These are phyloP conservation scores for Jackrogersella minutella DNA, from an alignment of 495 filamentous ascomycete species.

Conservation along the genomic window DNA sequence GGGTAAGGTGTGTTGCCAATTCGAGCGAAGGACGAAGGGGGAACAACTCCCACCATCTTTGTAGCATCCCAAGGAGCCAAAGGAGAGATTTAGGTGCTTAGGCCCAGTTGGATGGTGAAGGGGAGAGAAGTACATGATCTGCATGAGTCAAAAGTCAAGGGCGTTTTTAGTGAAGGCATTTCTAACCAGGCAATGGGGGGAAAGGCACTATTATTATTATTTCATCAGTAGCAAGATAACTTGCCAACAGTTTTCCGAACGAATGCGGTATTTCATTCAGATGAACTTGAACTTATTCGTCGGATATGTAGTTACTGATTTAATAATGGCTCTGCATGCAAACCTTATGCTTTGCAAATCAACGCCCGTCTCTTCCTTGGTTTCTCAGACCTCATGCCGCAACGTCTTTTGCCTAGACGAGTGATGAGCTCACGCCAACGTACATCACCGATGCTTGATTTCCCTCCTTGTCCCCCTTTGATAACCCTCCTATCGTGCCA, in stretches of 20 bases:
- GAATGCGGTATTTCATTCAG: constrained; percentile 6
- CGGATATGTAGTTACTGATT: constrained; percentile 10
- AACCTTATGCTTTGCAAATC: background rate
- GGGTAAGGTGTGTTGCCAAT: too few relatives aligned
- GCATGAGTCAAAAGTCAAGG: too few relatives aligned
- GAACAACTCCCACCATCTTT: too few relatives aligned
- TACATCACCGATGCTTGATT: background rate
- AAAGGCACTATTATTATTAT: background rate
- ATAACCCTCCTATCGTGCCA: constrained; percentile 8
- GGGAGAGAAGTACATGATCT: too few relatives aligned
- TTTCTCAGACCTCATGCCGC: too few relatives aligned
- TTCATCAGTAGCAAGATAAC: background rate
- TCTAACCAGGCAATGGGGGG: too few relatives aligned
- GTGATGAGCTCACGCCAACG: background rate
- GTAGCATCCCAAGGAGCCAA: too few relatives aligned
- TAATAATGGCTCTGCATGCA: background rate
- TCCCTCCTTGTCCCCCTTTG: background rate
- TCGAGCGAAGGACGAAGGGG: too few relatives aligned
- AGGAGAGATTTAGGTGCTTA: too few relatives aligned
- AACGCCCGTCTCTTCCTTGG: background rate
- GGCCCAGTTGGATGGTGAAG: too few relatives aligned
- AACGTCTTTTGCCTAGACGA: background rate
- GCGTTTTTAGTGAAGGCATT: too few relatives aligned
- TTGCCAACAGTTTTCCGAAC: background rate
- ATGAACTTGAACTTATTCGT: background rate